These are phyloP conservation scores for Penicillium antarcticum DNA, from an alignment of 495 filamentous ascomycete genomes.

Conservation along the genomic window DNA sequence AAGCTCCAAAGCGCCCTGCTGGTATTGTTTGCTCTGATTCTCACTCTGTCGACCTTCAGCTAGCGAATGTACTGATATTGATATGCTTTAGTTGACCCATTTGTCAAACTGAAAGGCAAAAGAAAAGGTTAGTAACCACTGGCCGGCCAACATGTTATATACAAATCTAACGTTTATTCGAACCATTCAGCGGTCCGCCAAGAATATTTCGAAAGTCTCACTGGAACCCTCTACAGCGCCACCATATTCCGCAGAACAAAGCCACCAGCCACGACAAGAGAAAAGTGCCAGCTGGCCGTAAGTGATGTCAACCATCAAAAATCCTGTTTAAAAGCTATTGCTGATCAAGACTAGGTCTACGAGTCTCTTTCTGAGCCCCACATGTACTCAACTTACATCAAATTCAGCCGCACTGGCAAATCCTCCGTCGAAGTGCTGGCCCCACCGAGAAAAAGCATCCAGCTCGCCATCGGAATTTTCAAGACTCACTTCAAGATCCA, in stretches of 20 bases:
- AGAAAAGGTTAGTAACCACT: not conserved
- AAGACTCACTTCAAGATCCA: constrained; percentile 53
- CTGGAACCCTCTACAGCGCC: constrained; percentile 11
- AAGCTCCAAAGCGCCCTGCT: constrained; percentile 19
- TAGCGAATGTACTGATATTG: not conserved
- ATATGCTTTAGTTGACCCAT: constrained; percentile 1
- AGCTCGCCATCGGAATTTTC: constrained; percentile 44
- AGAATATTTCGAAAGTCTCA: constrained; percentile 17
- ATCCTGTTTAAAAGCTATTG: not conserved
- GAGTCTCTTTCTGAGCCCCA: constrained; percentile 44
- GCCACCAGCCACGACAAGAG: not conserved
- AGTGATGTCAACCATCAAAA: not conserved
- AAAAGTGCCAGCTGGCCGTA: constrained; percentile 26
- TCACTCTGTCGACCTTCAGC: not conserved
- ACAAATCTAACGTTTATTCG: not conserved
- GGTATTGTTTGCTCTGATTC: not conserved
- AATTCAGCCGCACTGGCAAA: constrained; percentile 30
- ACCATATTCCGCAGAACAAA: constrained; percentile 14
- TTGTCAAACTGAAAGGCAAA: not conserved
- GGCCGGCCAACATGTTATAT: not conserved
- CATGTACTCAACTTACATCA: constrained; percentile 41
- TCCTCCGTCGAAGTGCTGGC: constrained; percentile 27
- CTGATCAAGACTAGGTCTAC: constrained; percentile 42
- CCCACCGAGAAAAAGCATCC: constrained; percentile 24
- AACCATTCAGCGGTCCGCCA: constrained; percentile 20